These are phyloP conservation scores for Aspergillus heteromorphus DNA, from an alignment of 495 filamentous ascomycete species.

Conservation along the genomic window DNA sequence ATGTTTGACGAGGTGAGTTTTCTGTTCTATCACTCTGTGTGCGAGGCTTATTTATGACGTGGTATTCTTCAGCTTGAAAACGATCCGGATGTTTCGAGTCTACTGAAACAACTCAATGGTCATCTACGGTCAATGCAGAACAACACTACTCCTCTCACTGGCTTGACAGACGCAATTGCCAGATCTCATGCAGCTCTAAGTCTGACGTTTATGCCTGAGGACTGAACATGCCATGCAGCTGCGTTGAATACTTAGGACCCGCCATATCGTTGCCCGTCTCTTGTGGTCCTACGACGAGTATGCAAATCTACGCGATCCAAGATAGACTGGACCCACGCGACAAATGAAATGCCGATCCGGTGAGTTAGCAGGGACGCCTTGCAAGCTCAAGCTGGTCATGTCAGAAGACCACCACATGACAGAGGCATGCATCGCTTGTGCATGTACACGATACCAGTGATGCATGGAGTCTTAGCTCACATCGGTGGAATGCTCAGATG, in stretches of 20 bases:
- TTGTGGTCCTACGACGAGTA: background rate
- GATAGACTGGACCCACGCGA: no score
- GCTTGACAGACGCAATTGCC: constrained; percentile 46
- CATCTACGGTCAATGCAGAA: constrained; percentile 54
- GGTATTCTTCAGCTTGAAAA: constrained; percentile 28
- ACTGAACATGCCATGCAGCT: constrained; percentile 22
- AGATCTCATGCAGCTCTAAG: constrained; percentile 48
- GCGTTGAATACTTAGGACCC: background rate
- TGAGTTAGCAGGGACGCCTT: no score
- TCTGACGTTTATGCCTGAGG: constrained; percentile 29
- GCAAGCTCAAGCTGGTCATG: no score
- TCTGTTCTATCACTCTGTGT: background rate
- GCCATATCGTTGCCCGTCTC: background rate
- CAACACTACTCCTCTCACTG: constrained; percentile 48
- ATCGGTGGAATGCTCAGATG: no score
- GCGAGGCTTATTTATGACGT: constrained; percentile 7
- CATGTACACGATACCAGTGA: no score
- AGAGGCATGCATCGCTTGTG: no score
- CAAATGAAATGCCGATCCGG: no score
- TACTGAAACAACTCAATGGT: constrained; percentile 45
- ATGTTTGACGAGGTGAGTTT: constrained; percentile 31
- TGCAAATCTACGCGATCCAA: background rate
- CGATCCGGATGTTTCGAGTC: constrained; percentile 29
- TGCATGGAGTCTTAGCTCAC: no score
- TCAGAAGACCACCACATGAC: no score